A percentile compares a stretch with the other conserved stretches of the same genome.
Conservation (phyloP, 495 filamentous ascomycete genomes). For the Aspergillus steynii region DNA sequence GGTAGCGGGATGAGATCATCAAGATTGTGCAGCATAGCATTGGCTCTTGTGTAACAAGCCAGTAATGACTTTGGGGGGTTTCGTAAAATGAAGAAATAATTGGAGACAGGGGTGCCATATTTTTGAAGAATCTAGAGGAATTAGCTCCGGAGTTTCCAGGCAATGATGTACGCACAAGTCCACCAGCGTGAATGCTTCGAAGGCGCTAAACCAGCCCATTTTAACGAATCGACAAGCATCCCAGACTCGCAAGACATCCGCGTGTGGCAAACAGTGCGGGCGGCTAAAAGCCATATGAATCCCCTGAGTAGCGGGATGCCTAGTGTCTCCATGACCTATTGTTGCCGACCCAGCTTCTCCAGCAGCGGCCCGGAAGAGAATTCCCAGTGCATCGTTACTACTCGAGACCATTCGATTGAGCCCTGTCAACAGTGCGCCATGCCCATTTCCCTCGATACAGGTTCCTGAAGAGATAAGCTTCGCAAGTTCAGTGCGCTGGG, state of each 20-base stretch:
- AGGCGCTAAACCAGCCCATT: conserved; percentile 44
- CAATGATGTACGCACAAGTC: background rate
- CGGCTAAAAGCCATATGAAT: background rate
- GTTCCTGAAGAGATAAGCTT: no score
- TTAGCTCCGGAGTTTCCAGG: conserved; percentile 1
- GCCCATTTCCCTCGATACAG: no score
- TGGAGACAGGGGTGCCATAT: conserved; percentile 37
- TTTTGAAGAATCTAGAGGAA: conserved; percentile 31
- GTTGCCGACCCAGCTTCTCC: background rate
- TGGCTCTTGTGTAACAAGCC: conserved; percentile 39
- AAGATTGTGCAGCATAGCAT: conserved; percentile 43
- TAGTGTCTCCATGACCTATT: background rate
- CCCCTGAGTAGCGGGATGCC: background rate
- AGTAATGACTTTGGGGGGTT: conserved; percentile 32
- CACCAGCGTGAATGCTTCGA: conserved; percentile 28
- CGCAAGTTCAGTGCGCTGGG: no score
- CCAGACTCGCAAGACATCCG: conserved; percentile 34
- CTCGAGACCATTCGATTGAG: conserved; percentile 19
- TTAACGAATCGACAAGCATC: conserved; percentile 42
- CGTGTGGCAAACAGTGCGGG: conserved; percentile 8
- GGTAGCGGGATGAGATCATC: conserved; percentile 39
- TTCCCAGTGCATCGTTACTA: conserved; percentile 38
- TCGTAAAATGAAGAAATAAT: conserved; percentile 40
- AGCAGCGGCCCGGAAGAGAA: conserved; percentile 38
- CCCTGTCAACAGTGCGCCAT: background rate